Base-by-base conservation (phyloP, 345 rosid species). In the Draba incana region DNA sequence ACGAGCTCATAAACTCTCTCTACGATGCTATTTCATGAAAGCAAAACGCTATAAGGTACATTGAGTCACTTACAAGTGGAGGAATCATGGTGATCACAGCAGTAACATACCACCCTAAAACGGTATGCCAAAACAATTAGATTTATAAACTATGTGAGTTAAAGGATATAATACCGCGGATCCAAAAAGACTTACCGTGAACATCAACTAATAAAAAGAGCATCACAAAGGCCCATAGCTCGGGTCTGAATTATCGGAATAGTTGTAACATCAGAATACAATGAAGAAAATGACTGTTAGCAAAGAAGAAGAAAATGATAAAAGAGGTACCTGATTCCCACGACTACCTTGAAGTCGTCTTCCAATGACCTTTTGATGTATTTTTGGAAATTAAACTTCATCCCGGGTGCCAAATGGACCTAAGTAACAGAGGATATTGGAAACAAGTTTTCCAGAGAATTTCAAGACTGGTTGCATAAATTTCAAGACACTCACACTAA, bases 341-440 rank as follows among this genome's bases (percentile, higher is more conserved):
- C 99, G 8, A 91, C 93, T 61, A 89, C 89, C 82, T 94, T 94
- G 66, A 94, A 91, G 80, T 94, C 99, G 20, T 94, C 99, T 79
- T 94, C 98, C 16, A 94, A 71, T 54, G 99, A 89, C 68, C 88
- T 79, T 81, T 84, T 87, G 69, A 94, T 94, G 57, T 94, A 94
- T 59, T 94, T 89, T 65, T 87, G 99, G 59, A 94, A 94, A 80
- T 94, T 80, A 69, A 94, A 94, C 78, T 79, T 91, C 76, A 75
- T 87, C 43, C 96, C 93, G 0, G 96, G 92, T 28, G 92, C 82
- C 74, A 91, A 81, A 81, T 94, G 99, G 57, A 91, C 99, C 99
- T 94, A 68, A 48, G 25, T 30, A 51, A 70, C 60, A 41, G 31
- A 13, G 15, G 39, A 66, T 56, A 33, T 49, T 33, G 25, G 25